Evolutionary conservation across 257 asterid species (phyloP), one percentile per base, ranked within the genome.

Genomic region (Nicotiana noctiflora): DNA sequence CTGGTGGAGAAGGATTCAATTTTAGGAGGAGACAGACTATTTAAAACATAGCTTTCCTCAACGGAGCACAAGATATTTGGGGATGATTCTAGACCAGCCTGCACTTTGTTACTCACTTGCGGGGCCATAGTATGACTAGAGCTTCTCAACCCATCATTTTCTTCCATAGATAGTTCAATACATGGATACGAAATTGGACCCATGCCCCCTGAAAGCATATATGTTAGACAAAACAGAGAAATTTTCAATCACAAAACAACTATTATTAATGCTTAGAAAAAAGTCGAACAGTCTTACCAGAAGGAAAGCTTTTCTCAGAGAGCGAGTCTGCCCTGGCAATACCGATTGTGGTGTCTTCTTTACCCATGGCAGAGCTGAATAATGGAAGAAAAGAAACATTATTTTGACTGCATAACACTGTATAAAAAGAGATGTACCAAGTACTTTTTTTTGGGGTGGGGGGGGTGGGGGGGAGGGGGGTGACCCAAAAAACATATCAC

Each of bases 41-140:
- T 88, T 84, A 82, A 85, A 72, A 78, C 67, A 77, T 85, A 83
- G 44, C 80, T 80, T 82, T 78, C 89, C 80, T 84, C 84, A 64
- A 85, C 61, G 29, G 87, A 76, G 74, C 70, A 68, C 56, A 60
- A 31, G 51, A 82, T 78, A 72, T 84, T 84, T 18, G 82, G 65
- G 77, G 89, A 84, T 74, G 84, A 64, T 80, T 84, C 83, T 59
- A 78, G 86, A 77, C 75, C 77, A 77, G 66, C 31, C 68, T 83
- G 79, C 64, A 57, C 66, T 7, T 56, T 84, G 84, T 75, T 70
- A 81, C 64, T 60, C 65, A 62, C 66, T 63, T 34, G 49, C 64
- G 84, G 82, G 23, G 74, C 62, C 12, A 56, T 46, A 52, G 75
- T 52, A 85, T 75, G 31, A 83, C 87, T 84, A 25, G 86, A 82